Evolutionary conservation across 768 basidiomycete genomes (phyloP).

Genomic region (Podaxis sp.): DNA sequence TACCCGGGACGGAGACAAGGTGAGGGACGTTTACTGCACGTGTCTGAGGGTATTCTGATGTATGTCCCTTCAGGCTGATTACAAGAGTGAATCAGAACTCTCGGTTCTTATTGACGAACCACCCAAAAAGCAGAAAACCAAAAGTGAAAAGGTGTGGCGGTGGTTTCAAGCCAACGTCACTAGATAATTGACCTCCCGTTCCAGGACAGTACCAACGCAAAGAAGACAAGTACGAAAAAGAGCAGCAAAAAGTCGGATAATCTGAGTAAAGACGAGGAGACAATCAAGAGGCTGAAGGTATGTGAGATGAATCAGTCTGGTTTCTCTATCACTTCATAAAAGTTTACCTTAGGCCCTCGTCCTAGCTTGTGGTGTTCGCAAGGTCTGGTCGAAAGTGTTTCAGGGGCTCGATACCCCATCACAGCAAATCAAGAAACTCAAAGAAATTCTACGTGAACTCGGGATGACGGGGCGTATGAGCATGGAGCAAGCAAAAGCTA

Average conservation of each 20-base stretch:
- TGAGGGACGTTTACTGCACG: neutral
- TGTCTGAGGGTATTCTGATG: neutral
- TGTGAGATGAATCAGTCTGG: neutral
- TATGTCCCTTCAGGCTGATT: constrained; percentile 13
- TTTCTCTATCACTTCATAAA: constrained; percentile 2
- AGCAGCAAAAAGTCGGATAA: constrained; percentile 34
- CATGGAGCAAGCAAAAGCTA: constrained; percentile 76
- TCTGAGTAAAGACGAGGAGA: constrained; percentile 65
- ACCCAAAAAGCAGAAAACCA: constrained; percentile 43
- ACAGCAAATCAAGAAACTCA: constrained; percentile 66
- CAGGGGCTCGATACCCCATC: constrained; percentile 52
- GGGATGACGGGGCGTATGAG: constrained; percentile 82
- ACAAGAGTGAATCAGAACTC: constrained; percentile 57
- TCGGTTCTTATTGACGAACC: constrained; percentile 62
- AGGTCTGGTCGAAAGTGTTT: constrained; percentile 76
- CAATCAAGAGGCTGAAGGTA: constrained; percentile 75
- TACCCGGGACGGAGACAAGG: constrained; percentile 9
- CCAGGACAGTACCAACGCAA: constrained; percentile 17
- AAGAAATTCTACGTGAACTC: constrained; percentile 62
- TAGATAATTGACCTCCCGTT: neutral
- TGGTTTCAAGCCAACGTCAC: neutral
- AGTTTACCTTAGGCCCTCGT: constrained; percentile 54
- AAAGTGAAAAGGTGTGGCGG: constrained; percentile 28
- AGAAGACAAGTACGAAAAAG: constrained; percentile 24
- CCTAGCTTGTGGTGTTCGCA: constrained; percentile 74